Percentiles rank a stretch among this genome's conserved stretches.
Evolutionary conservation across 2,329 filamentous ascomycete species (phyloP).

Genomic region (Westerdykella ornata): DNA sequence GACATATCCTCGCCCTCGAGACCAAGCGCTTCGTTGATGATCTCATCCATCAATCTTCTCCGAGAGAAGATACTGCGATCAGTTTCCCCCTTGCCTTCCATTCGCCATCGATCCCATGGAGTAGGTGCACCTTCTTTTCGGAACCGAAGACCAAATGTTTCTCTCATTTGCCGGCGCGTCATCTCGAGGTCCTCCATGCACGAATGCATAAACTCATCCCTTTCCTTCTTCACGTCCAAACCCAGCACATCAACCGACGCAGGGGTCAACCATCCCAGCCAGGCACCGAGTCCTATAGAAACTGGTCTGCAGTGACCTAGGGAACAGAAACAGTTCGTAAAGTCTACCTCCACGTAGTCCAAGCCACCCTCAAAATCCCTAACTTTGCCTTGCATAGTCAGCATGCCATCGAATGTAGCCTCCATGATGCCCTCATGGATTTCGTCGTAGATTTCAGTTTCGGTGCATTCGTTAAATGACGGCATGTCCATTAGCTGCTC

Average conservation of each 20-base stretch:
- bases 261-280: too few species aligned
- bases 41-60: too few species aligned
- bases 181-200: background rate
- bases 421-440: background rate
- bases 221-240: too few species aligned
- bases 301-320: constrained; percentile 1
- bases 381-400: background rate
- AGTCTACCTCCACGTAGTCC: constrained; percentile 9
- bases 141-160: background rate
- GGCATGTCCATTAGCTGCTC: too few species aligned
- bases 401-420: background rate
- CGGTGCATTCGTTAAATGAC: background rate
- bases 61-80: too few species aligned
- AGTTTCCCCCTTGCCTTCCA: background rate
- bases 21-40: too few species aligned
- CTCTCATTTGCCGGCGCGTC: background rate
- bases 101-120: background rate
- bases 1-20: too few species aligned
- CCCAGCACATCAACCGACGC: too few species aligned
- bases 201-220: background rate
- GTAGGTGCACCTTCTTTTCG: background rate
- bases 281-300: too few species aligned
- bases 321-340: constrained; percentile 5
- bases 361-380: background rate
- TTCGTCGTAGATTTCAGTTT: background rate